A percentile compares a stretch with the other conserved stretches of the same genome.
Evolutionary conservation across 1,139 yeast genomes (phyloP).

Genomic region (Blastobotrys serpentis): DNA sequence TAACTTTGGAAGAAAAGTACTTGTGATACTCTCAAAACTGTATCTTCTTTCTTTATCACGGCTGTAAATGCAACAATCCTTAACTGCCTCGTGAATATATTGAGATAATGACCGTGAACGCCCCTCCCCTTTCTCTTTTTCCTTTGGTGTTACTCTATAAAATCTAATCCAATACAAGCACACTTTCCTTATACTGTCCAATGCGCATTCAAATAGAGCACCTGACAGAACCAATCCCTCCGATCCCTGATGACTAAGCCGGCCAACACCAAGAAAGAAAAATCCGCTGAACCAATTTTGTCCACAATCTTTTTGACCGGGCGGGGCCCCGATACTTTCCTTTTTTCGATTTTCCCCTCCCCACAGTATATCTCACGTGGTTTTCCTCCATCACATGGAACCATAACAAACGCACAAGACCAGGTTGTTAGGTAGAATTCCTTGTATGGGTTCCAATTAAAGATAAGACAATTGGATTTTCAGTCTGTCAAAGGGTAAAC

Average conservation of each 20-base stretch:
- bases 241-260: constrained; percentile 10
- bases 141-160: background rate
- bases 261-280: background rate
- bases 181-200: background rate
- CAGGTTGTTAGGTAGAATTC: background rate
- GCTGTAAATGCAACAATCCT: too few relatives aligned
- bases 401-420: background rate
- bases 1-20: too few relatives aligned
- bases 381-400: background rate
- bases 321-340: too few relatives aligned
- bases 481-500: background rate
- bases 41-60: background rate
- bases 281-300: background rate
- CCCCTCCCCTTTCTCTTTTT: background rate
- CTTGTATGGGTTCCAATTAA: constrained; percentile 1
- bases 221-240: constrained; percentile 8
- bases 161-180: background rate
- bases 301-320: background rate
- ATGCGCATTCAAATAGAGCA: constrained; percentile 6
- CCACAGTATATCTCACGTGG: constrained; percentile 6
- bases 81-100: too few relatives aligned
- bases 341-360: background rate
- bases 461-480: background rate
- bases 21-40: too few relatives aligned
- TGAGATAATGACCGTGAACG: background rate